Percentiles rank a stretch among this genome's conserved stretches.
phyloP scores from a whole-genome alignment of 139 green algal genomes.

The Haematococcus sp. region DNA sequence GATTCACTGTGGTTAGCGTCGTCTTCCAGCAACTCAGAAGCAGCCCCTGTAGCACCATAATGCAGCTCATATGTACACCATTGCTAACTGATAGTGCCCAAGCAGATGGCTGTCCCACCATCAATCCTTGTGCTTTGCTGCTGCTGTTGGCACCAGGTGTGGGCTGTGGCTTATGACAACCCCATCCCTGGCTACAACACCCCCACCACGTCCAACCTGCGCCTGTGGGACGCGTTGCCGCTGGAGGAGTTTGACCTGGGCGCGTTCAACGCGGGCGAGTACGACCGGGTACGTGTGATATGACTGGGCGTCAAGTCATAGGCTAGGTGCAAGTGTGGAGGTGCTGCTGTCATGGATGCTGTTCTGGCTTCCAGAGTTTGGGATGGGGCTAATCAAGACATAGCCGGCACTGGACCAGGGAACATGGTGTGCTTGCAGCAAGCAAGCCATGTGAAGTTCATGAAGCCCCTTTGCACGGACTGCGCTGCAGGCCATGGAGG shows the following conservation, averaged over 20 bases:
- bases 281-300: slow-evolving; percentile 59
- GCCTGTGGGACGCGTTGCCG: slow-evolving; percentile 93
- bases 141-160: slow-evolving; percentile 58
- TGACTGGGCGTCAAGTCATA: background rate
- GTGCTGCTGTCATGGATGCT: background rate
- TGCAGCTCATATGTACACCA: no score
- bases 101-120: no score
- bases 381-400: no score
- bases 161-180: slow-evolving; percentile 89
- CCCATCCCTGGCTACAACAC: slow-evolving; percentile 95
- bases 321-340: no score
- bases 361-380: background rate
- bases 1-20: background rate
- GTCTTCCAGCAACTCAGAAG: background rate
- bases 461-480: no score
- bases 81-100: no score
- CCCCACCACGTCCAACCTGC: slow-evolving; percentile 89
- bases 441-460: no score
- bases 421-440: no score
- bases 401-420: background rate
- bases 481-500: slow-evolving; percentile 72
- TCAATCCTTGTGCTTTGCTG: background rate
- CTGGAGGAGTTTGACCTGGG: slow-evolving; percentile 92
- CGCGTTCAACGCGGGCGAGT: slow-evolving; percentile 85
- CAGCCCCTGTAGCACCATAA: no score